phyloP scores from a whole-genome alignment of 306 rosid species.

The Medicago lupulina region DNA sequence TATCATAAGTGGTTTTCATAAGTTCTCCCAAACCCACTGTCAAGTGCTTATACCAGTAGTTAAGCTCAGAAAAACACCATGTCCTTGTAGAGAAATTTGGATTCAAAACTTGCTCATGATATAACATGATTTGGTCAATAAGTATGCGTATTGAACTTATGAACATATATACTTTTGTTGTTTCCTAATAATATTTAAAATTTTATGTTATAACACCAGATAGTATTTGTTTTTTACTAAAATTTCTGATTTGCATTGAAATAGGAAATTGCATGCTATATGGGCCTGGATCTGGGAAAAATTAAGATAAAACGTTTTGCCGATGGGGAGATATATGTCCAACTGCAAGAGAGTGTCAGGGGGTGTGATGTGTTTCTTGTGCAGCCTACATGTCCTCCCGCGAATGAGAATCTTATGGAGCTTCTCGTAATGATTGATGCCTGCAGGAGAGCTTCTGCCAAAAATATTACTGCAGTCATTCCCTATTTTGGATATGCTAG shows the following conservation, averaged over 20 bases:
- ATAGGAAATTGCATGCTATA: conserved; percentile 93
- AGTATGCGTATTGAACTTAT: not conserved
- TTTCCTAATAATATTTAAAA: conserved; percentile 29
- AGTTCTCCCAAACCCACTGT: not conserved
- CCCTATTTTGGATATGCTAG: conserved; percentile 98
- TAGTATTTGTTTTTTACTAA: conserved; percentile 1
- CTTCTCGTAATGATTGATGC: conserved; percentile 95
- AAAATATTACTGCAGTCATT: conserved; percentile 91
- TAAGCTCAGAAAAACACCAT: not conserved
- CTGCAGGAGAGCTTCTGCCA: conserved; percentile 95
- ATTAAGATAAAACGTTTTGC: conserved; percentile 96
- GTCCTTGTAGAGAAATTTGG: not conserved
- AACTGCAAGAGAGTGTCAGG: conserved; percentile 95
- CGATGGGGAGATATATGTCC: conserved; percentile 95
- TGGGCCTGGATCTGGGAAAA: conserved; percentile 90
- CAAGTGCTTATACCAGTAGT: not conserved
- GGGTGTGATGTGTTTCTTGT: conserved; percentile 95
- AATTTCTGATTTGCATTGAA: conserved; percentile 29
- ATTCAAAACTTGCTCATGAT: conserved; percentile 1
- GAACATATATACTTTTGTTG: conserved; percentile 1
- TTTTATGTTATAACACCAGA: not conserved
- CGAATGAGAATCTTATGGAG: conserved; percentile 95
- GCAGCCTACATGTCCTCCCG: conserved; percentile 98
- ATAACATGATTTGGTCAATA: not conserved
- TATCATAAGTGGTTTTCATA: not conserved